phyloP scores from a whole-genome alignment of 2,329 filamentous ascomycete genomes.

The Atkinsonella hypoxylon region DNA sequence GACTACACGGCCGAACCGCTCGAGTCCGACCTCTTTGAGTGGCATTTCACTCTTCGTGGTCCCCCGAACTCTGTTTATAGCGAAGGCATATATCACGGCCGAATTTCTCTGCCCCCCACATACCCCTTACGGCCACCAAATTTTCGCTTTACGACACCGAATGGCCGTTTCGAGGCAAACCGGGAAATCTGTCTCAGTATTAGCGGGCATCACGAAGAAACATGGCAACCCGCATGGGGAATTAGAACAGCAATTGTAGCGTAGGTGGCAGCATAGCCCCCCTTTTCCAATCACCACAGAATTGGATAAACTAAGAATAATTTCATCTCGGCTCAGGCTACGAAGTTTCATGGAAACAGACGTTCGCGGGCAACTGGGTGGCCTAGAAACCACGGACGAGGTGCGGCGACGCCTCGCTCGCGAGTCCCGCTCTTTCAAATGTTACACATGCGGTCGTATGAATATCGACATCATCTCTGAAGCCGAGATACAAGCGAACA shows the following conservation, averaged over 20 bases:
- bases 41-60: constrained; percentile 95
- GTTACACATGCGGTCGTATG: constrained; percentile 54
- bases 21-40: constrained; percentile 88
- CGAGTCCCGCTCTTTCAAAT: constrained; percentile 55
- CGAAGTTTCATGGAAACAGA: constrained; percentile 90
- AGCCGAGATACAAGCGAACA: constrained; percentile 46
- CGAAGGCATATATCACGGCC: constrained; percentile 83
- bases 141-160: constrained; percentile 92
- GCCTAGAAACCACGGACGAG: constrained; percentile 62
- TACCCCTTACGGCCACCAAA: constrained; percentile 87
- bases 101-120: constrained; percentile 77
- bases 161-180: constrained; percentile 89
- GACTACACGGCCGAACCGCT: constrained; percentile 80
- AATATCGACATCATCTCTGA: constrained; percentile 67
- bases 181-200: constrained; percentile 94
- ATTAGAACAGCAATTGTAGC: constrained; percentile 75
- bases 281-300: too few relatives aligned
- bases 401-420: constrained; percentile 58
- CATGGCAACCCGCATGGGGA: constrained; percentile 97
- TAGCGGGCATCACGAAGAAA: constrained; percentile 91
- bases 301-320: not conserved
- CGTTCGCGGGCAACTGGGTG: constrained; percentile 77
- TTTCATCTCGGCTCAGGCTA: constrained; percentile 31
- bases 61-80: constrained; percentile 73
- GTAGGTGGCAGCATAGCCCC: constrained; percentile 16